Evolutionary conservation across 805 yeast genomes (phyloP).

Genomic region (Wickerhamiella azyma): DNA sequence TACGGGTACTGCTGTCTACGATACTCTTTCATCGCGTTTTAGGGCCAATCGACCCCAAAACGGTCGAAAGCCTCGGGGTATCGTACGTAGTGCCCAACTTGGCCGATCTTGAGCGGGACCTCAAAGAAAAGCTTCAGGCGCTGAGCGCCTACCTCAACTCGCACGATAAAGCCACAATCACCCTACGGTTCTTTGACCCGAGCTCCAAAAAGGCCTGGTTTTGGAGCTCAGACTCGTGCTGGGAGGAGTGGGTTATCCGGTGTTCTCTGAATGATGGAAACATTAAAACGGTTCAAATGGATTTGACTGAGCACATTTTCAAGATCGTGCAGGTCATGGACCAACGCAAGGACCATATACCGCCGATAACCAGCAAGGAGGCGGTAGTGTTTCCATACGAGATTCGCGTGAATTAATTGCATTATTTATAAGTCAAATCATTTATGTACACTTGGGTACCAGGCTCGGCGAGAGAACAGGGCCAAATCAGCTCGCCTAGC

Average conservation of each 20-base stretch:
- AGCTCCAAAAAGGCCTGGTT: constrained; percentile 43
- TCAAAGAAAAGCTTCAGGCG: constrained; percentile 14
- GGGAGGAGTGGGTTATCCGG: constrained; percentile 62
- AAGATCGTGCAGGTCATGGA: constrained; percentile 42
- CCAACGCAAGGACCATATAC: constrained; percentile 49
- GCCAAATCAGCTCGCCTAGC: no score
- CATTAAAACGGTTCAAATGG: constrained; percentile 20
- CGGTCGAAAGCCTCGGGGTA: constrained; percentile 42
- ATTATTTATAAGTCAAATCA: no score
- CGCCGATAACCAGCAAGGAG: constrained; percentile 57
- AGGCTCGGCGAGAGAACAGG: no score
- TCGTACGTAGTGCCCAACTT: constrained; percentile 30
- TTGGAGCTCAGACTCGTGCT: constrained; percentile 35
- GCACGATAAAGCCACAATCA: constrained; percentile 12
- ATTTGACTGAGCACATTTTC: constrained; percentile 31
- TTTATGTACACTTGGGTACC: no score
- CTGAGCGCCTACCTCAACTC: constrained; percentile 11
- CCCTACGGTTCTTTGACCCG: constrained; percentile 23
- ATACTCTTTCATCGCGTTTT: constrained; percentile 57
- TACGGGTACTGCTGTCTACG: constrained; percentile 48
- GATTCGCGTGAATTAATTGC: constrained; percentile 18
- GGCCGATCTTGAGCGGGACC: constrained; percentile 13
- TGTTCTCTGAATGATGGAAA: constrained; percentile 29
- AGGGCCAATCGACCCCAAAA: constrained; percentile 46
- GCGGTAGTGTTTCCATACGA: constrained; percentile 50